Evolutionary conservation across 495 filamentous ascomycete genomes (phyloP).

Genomic region (Xylaria castorea): DNA sequence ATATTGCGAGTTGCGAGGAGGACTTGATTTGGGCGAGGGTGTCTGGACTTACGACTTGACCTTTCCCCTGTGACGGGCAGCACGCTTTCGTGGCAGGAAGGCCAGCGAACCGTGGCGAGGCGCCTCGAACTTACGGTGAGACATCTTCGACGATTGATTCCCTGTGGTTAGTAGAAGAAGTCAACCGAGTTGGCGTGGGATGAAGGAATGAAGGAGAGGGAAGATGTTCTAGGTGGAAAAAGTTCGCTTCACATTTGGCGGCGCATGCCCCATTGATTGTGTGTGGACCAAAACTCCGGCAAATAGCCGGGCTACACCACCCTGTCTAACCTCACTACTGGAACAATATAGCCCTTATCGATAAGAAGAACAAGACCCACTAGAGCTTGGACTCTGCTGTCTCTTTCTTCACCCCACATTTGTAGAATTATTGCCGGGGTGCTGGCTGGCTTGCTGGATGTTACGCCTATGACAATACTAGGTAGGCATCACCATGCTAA

Average conservation of each 20-base stretch:
- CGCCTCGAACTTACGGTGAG: conserved; percentile 84
- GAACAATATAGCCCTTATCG: conserved; percentile 26
- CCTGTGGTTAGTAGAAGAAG: conserved; percentile 41
- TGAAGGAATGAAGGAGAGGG: conserved; percentile 34
- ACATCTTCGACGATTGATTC: conserved; percentile 55
- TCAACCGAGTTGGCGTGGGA: conserved; percentile 39
- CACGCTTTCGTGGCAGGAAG: conserved; percentile 96
- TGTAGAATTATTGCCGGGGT: neutral
- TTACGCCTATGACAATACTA: neutral
- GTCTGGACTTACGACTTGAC: conserved; percentile 83
- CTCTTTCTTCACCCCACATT: neutral
- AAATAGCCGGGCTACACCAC: conserved; percentile 36
- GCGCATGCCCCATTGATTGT: conserved; percentile 28
- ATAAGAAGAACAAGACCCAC: neutral
- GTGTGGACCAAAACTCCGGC: conserved; percentile 38
- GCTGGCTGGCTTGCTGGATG: neutral
- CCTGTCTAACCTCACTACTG: neutral
- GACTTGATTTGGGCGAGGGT: neutral
- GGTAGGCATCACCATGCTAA: too few species aligned
- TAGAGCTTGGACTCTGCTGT: neutral
- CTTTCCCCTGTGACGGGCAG: conserved; percentile 94
- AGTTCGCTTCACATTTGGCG: conserved; percentile 33
- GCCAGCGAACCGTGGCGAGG: conserved; percentile 98
- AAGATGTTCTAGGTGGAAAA: conserved; percentile 37
- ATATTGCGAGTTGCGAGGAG: neutral